Evolutionary conservation across 2,329 filamentous ascomycete species (phyloP), one percentile per base, ranked within the genome.

Genomic region (Annulohypoxylon truncatum): DNA sequence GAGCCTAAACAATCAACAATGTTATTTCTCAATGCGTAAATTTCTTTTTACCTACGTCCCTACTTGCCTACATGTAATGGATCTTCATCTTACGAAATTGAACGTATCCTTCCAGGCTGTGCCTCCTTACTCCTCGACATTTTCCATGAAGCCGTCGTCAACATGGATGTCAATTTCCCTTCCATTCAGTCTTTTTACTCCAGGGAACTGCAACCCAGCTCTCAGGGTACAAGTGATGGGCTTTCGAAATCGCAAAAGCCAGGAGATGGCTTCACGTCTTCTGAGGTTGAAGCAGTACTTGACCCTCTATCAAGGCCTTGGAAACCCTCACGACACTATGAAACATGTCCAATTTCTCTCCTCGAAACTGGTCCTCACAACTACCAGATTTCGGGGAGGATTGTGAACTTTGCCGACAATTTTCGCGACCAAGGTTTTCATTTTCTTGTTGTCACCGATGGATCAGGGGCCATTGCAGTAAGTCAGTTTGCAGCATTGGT

Each of bases 361-460:
- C 77, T 90, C 0, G 68, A 82, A 33, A 78, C 82, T 1, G 87
- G 87, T 0, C 83, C 83, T 0, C 77, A 77, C 29, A 78, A 82
- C 53, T 81, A 88, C 28, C 79, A 79, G 2, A 84, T 89, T 61
- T 81, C 79, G 33, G 87, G 87, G 1, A 79, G 87, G 26, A 74
- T 90, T 10, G 84, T 86, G 9, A 89, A 89, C 72, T 81, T 87
- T 66, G 83, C 85, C 28, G 76, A 80, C 5, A 33, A 66, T 33
- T 33, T 71, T 74, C 9, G 82, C 80, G 20, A 76, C 76, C 2
- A 81, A 77, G 84, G 84, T 12, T 85, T 82, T 71, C 77, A 87
- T 60, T 84, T 83, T 57, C 72, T 89, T 7, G 80, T 85, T 29
- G 72, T 90, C n/a, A 84, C 83, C 51, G 87, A 90, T 73, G 80